Evolutionary conservation across 805 yeast species (phyloP), one percentile per base, ranked within the genome.

Genomic region (Myxozyma monticola): DNA sequence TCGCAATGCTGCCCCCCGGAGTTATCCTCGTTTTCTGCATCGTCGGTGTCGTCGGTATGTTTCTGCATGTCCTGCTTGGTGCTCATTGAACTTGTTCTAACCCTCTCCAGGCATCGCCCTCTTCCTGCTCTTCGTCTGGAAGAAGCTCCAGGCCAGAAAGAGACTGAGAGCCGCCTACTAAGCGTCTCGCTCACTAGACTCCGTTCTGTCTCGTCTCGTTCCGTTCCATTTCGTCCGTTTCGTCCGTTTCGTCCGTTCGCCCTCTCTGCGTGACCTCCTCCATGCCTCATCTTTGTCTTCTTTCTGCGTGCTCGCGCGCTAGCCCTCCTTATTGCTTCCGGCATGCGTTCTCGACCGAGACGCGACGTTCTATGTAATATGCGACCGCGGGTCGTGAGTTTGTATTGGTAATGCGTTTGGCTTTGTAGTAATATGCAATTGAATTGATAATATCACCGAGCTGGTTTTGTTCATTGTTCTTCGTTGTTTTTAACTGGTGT

Each of bases 1-100:
- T 49, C 50, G 42, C 60, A 61, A 81, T 80, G 84, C 75, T 82
- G 66, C 86, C 88, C 70, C 75, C 82, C 59, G 88, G 88, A 72
- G 87, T 83, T 73, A 82, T 82, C 69, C 75, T 82, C 68, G 88
- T 83, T 60, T 81, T 82, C 72, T 60, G 67, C 56, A 63, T 68
- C 54, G 35, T 69, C 48, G 67, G 67, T 51, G 68, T 68, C 40
- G 64, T 69, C 45, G 72, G 69, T 65, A 57, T 41, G 69, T 51
- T 26, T 24, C 22, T 9, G 6, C 28, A 35, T 35, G 21, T 12
- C n/a, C 12, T 18, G 29, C 26, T 12, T 20, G 15, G 25, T 22
- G 9, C 12, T 28, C 31, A 14, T 14, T 10, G 31, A 10, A 10
- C 31, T 28, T 9, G 31, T 28, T 10, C 64, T 55, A 71, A 50